phyloP scores from a whole-genome alignment of 1,284 basidiomycete genomes.

The Macrocybe sp. region DNA sequence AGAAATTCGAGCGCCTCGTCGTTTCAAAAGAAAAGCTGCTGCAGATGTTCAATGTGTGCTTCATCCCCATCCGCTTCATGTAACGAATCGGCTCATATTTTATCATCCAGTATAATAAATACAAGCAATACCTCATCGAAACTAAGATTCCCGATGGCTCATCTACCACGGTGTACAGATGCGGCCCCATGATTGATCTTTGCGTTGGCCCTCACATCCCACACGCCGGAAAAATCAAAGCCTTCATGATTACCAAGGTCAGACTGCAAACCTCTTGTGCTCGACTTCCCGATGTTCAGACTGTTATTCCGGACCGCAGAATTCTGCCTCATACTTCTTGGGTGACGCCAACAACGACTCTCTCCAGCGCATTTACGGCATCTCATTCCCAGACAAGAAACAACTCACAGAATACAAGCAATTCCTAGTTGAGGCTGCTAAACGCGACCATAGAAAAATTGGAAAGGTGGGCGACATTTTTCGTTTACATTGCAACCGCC shows the following conservation, averaged over 20 bases:
- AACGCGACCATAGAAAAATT: constrained; percentile 95
- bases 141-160: constrained; percentile 96
- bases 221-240: constrained; percentile 97
- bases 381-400: constrained; percentile 99
- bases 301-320: constrained; percentile 40
- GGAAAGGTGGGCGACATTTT: constrained; percentile 53
- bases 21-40: constrained; percentile 92
- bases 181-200: constrained; percentile 97
- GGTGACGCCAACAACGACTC: constrained; percentile 94
- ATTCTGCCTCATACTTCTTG: constrained; percentile 98
- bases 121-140: constrained; percentile 96
- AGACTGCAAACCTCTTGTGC: constrained; percentile 8
- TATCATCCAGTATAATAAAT: constrained; percentile 88
- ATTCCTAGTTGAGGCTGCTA: constrained; percentile 95
- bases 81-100: neutral
- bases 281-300: constrained; percentile 1
- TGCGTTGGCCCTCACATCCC: constrained; percentile 98
- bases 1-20: constrained; percentile 93
- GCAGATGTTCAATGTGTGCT: constrained; percentile 92
- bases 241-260: constrained; percentile 92
- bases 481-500: constrained; percentile 7
- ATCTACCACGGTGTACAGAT: constrained; percentile 97
- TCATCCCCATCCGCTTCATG: neutral
- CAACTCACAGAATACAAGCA: constrained; percentile 94
- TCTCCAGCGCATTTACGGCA: constrained; percentile 95